These are phyloP conservation scores for Arthrobotrys pseudoclavata DNA, from an alignment of 2,329 filamentous ascomycete genomes.

Conservation along the genomic window DNA sequence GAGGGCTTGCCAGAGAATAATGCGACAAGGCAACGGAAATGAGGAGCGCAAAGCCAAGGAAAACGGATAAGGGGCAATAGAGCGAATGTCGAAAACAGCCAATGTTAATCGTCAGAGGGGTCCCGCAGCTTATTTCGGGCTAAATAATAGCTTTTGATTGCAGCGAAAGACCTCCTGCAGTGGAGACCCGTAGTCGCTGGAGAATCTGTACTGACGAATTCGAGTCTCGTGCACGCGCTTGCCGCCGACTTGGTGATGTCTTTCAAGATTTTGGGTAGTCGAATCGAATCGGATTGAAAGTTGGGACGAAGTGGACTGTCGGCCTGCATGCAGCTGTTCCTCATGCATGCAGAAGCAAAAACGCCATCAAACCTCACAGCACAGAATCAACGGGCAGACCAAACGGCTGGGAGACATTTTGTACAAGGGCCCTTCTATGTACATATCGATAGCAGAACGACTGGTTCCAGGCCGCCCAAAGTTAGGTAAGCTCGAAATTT, in stretches of 20 bases:
- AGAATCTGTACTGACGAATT: conserved; percentile 6
- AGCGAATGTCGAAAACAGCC: conserved; percentile 33
- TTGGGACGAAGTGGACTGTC: conserved; percentile 39
- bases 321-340: conserved; percentile 26
- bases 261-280: background rate
- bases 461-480: conserved; percentile 2
- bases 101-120: conserved; percentile 38
- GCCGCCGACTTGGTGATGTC: conserved; percentile 14
- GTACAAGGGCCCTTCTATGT: conserved; percentile 1
- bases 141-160: conserved; percentile 41
- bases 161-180: conserved; percentile 32
- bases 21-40: conserved; percentile 59
- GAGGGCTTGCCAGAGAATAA: conserved; percentile 32
- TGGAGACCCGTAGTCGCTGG: conserved; percentile 9
- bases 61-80: conserved; percentile 38
- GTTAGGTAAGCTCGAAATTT: conserved; percentile 20
- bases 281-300: conserved; percentile 22
- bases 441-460: conserved; percentile 13
- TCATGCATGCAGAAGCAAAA: conserved; percentile 19
- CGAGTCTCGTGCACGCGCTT: conserved; percentile 28
- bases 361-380: conserved; percentile 21
- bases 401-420: background rate
- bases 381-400: conserved; percentile 16
- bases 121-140: conserved; percentile 43
- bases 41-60: conserved; percentile 46